Percentiles rank a stretch among this genome's conserved stretches.
Evolutionary conservation across 2,329 filamentous ascomycete genomes (phyloP).

Genomic region (Cadophora luteo-olivacea): DNA sequence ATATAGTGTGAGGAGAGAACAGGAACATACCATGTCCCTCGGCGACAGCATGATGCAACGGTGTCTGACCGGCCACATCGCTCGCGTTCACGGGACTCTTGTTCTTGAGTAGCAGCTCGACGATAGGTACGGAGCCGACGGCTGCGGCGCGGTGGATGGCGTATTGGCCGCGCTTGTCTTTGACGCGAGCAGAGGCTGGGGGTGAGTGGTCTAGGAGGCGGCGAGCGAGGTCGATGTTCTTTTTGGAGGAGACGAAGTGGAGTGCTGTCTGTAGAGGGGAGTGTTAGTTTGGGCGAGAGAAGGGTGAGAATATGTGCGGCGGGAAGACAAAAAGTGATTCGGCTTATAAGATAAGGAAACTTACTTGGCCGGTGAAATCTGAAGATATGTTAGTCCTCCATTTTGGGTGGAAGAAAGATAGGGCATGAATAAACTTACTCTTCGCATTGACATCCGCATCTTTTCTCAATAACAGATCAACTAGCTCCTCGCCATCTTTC

Average conservation of each 20-base stretch:
- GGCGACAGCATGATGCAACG: slow-evolving; percentile 85
- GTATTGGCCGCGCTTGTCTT: slow-evolving; percentile 88
- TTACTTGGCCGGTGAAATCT: slow-evolving; percentile 71
- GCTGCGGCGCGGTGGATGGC: slow-evolving; percentile 91
- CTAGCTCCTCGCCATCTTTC: slow-evolving; percentile 72
- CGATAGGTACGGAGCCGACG: slow-evolving; percentile 85
- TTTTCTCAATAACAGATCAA: slow-evolving; percentile 71
- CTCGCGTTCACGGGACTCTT: slow-evolving; percentile 83
- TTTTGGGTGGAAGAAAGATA: neutral
- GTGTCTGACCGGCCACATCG: slow-evolving; percentile 83
- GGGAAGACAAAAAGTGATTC: neutral
- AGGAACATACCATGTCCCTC: slow-evolving; percentile 69
- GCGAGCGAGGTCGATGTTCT: slow-evolving; percentile 80
- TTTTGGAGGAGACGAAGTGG: slow-evolving; percentile 91
- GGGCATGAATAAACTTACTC: slow-evolving; percentile 54
- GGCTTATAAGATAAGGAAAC: slow-evolving; percentile 10
- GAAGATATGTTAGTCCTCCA: slow-evolving; percentile 24
- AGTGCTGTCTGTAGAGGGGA: slow-evolving; percentile 71
- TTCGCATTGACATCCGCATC: slow-evolving; percentile 77
- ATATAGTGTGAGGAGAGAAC: neutral
- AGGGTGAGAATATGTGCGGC: neutral
- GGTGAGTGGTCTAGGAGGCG: slow-evolving; percentile 75
- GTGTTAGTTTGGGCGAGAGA: slow-evolving; percentile 15
- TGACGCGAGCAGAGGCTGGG: slow-evolving; percentile 76
- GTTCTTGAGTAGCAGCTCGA: slow-evolving; percentile 78